Evolutionary conservation across 2,329 filamentous ascomycete genomes (phyloP).

Genomic region (Aspergillus tamarii): DNA sequence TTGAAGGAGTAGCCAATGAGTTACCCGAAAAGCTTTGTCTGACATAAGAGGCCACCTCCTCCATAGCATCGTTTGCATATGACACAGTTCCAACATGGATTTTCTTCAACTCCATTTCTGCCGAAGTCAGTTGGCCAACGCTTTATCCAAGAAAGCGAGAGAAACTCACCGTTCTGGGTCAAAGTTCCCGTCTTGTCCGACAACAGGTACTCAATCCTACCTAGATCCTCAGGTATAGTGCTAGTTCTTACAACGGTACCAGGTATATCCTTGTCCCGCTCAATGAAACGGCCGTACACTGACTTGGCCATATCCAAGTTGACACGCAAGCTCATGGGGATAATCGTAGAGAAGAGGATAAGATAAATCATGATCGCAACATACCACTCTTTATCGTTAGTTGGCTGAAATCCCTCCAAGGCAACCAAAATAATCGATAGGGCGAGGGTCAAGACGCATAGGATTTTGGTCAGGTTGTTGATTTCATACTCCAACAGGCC

Average conservation of each 20-base stretch:
- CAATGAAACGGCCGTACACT: constrained; percentile 94
- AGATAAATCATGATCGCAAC: constrained; percentile 97
- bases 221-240: constrained; percentile 95
- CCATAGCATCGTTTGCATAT: constrained; percentile 98
- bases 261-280: constrained; percentile 84
- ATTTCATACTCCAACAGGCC: constrained; percentile 95
- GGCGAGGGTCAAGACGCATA: constrained; percentile 84
- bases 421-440: constrained; percentile 88
- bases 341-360: constrained; percentile 98
- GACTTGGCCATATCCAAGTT: constrained; percentile 98
- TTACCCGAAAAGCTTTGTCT: constrained; percentile 74
- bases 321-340: constrained; percentile 93
- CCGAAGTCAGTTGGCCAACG: constrained; percentile 26
- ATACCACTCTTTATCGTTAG: constrained; percentile 71
- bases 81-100: constrained; percentile 98
- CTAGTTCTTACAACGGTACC: constrained; percentile 93
- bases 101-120: constrained; percentile 97
- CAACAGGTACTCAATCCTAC: constrained; percentile 91
- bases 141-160: constrained; percentile 11
- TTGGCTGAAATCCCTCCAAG: constrained; percentile 73
- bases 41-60: constrained; percentile 87
- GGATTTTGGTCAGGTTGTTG: constrained; percentile 93
- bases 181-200: constrained; percentile 98
- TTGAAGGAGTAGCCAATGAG: constrained; percentile 73
- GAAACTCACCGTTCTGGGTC: constrained; percentile 74